Base-by-base conservation (phyloP, 139 green algal genomes). In the Chlamydomonas sp. region DNA sequence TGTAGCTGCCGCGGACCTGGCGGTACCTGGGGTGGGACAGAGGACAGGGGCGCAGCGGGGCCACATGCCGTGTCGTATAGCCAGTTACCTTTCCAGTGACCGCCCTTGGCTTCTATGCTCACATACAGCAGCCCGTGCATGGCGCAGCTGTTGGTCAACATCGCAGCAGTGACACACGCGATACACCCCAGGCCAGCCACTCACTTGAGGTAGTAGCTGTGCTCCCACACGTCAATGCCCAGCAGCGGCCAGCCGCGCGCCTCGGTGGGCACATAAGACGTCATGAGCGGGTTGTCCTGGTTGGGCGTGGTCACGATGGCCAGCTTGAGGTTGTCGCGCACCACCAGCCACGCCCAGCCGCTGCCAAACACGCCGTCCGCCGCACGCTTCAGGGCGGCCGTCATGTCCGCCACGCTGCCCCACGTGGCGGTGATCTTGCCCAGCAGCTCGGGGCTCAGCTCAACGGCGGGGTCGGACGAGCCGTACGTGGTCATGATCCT, bases 211-310 rank as follows among this genome's bases (percentile, higher is more conserved):
- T 86, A 86, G 81, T 86, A 86, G 7, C 69, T 69, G 20, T 86
- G 81, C 81, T 86, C 81, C 81, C 81, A 86, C 17, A 86, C 81
- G 18, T 86, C 81, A 18, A 86, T 69, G 18, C 81, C 81, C 49
- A 86, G 14, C 16, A 86, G 20, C 8, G 81, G 81, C 16, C 69
- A 15, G 12, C 81, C 81, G 12, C 14, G 20, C 5, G 1, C 17
- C 1, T 59, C 81, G 15, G 18, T 8, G 12, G 58, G 1, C 59
- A 31, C 69, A 4, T 61, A 49, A 3, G 10, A 4, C 81, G 6
- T 2, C 85, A 89, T 89, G 59, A 89, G 59, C 64, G 85, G 85
- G 76, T 89, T 95, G 81, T 97, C 81, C 68, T 49, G 31, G 31
- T 49, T 49, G 31, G 31, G 31, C 31, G 31, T 49, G 31, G 31